phyloP scores from a whole-genome alignment of 345 rosid species.

The Lepidium sativum region DNA sequence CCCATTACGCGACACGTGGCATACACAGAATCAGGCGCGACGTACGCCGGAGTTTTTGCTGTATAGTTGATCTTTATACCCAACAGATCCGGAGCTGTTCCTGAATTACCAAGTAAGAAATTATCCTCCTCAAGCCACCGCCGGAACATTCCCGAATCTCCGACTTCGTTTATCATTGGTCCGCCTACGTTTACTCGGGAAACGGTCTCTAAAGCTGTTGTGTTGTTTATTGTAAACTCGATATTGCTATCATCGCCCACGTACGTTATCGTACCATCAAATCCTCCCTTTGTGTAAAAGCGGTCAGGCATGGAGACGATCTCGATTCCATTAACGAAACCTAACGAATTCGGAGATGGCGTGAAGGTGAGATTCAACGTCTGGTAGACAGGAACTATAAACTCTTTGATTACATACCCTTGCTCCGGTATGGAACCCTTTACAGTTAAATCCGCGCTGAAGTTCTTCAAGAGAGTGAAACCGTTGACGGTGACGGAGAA shows the following conservation, averaged over 20 bases:
- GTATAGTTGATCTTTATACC: not conserved
- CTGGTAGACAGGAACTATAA: not conserved
- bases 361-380: conserved; percentile 28
- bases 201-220: conserved; percentile 21
- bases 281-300: conserved; percentile 18
- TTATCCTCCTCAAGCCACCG: conserved; percentile 6
- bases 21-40: conserved; percentile 23
- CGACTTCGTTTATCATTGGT: rapidly evolving
- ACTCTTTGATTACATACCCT: conserved; percentile 5
- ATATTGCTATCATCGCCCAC: not conserved
- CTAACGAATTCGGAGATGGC: conserved; percentile 19
- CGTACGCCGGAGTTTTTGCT: not conserved
- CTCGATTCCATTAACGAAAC: conserved; percentile 33
- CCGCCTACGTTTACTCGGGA: conserved; percentile 33
- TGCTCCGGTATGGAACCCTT: not conserved
- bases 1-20: conserved; percentile 9
- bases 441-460: conserved; percentile 21
- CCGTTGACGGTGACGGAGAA: conserved; percentile 21
- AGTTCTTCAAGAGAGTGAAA: conserved; percentile 27
- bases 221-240: not conserved
- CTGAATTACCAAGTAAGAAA: not conserved
- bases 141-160: conserved; percentile 30
- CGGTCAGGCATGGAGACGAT: conserved; percentile 28
- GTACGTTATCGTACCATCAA: not conserved
- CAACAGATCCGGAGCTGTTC: rapidly evolving